These are phyloP conservation scores for Lactarius psammicola DNA, from an alignment of 768 basidiomycete genomes.

Conservation along the genomic window DNA sequence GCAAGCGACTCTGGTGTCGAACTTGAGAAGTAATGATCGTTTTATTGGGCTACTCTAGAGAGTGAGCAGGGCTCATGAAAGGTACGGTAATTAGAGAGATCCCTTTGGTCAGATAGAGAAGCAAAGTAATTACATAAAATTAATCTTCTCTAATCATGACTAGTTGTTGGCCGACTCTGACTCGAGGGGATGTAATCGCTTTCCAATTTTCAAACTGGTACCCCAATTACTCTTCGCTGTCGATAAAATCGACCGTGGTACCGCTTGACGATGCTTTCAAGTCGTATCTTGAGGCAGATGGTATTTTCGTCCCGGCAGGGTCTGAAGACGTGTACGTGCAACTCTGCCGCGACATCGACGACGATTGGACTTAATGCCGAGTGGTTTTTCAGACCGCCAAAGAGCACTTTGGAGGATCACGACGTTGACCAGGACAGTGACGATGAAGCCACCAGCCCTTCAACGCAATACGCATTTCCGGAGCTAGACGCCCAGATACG, in stretches of 20 bases:
- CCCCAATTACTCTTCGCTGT: constrained; percentile 57
- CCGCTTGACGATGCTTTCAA: constrained; percentile 63
- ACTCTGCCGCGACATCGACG: not conserved
- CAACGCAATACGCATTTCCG: constrained; percentile 64
- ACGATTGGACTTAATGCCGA: not conserved
- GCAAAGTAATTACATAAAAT: not conserved
- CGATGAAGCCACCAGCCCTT: constrained; percentile 37
- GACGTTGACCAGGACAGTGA: constrained; percentile 47
- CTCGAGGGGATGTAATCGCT: constrained; percentile 53
- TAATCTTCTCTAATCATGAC: constrained; percentile 8
- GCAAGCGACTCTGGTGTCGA: constrained; percentile 70
- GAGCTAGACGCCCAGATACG: constrained; percentile 76
- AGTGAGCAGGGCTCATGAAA: constrained; percentile 24
- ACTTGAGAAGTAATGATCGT: constrained; percentile 37
- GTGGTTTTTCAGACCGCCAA: constrained; percentile 44
- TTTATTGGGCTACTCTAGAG: not conserved
- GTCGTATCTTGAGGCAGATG: constrained; percentile 76
- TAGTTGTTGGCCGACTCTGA: constrained; percentile 57
- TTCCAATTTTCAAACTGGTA: constrained; percentile 91
- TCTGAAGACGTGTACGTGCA: constrained; percentile 69
- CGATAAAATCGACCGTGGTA: constrained; percentile 73
- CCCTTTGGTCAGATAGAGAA: not conserved
- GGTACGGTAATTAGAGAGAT: constrained; percentile 2
- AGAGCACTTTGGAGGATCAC: constrained; percentile 52
- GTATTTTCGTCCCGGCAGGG: constrained; percentile 80